These are phyloP conservation scores for Heliocybe sulcata DNA, from an alignment of 1,284 basidiomycete species.

Conservation along the genomic window DNA sequence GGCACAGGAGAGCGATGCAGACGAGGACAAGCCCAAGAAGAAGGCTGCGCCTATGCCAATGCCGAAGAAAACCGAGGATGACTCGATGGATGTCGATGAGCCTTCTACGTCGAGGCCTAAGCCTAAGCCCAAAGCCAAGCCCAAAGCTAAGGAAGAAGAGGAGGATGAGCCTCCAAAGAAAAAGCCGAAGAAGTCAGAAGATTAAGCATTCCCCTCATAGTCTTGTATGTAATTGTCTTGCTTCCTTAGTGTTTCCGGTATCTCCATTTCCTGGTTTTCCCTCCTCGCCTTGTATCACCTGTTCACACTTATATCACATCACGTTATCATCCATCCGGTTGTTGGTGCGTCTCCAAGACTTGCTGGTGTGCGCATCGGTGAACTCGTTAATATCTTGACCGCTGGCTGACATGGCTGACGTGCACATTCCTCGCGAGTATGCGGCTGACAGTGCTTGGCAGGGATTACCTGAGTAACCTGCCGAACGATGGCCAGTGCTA, in stretches of 20 bases:
- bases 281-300: background rate
- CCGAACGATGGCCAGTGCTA: background rate
- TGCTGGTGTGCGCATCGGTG: background rate
- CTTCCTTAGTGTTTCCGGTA: background rate
- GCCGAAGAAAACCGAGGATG: background rate
- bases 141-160: conserved; percentile 32
- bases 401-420: background rate
- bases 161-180: conserved; percentile 51
- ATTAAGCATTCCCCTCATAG: background rate
- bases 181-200: conserved; percentile 43
- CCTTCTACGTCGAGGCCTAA: background rate
- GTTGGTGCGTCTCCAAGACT: too few species aligned
- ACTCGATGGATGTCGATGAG: conserved; percentile 1
- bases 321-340: background rate
- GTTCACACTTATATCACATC: background rate
- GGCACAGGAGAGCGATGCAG: conserved; percentile 39
- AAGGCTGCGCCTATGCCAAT: background rate
- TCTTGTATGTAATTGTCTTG: background rate
- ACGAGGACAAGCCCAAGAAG: conserved; percentile 57
- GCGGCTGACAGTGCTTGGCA: background rate
- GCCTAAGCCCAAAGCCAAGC: conserved; percentile 27
- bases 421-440: background rate
- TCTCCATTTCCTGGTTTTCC: background rate
- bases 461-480: background rate
- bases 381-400: background rate